Base-by-base conservation (phyloP, 129 eudicot genomes). In the Pulicaria dysenterica region DNA sequence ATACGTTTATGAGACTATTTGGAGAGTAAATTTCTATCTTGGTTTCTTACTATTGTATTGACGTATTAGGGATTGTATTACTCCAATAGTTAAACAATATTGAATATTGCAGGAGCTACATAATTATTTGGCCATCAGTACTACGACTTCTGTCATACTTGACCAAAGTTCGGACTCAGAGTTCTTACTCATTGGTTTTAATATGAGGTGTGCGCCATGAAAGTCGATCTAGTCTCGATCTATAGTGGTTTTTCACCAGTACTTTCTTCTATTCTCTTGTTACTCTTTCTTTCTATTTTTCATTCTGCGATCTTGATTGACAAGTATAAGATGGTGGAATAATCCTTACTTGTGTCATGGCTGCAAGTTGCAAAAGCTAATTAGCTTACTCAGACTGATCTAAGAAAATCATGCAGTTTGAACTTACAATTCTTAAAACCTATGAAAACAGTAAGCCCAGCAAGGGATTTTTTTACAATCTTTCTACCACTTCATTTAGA, bases 91-190 rank as follows among this genome's bases (percentile, higher is more conserved):
- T 58, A 55, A 58, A 51, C 19, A 8, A 57, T 77, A 64, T 24
- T 61, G 51, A 36, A 57, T 56, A 45, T 58, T 84, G 82, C 79
- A 93, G 98, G 98, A 93, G 76, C 78, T 93, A 49, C 77, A 70
- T 85, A 83, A 72, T 77, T 93, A 89, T 86, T 16, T 93, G 92
- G 72, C 76, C 16, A 74, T 87, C 82, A 89, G 82, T 79, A 87
- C 98, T 53, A 74, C 98, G 13, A 93, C 98, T 42, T 56, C 96
- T 55, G 79, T 93, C 64, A 67, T 93, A 13, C 90, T 93, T 83
- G 98, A 93, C 85, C 87, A 83, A 67, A 89, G 98, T 79, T 77
- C 90, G 73, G 96, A 93, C 58, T 90, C 84, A 4, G 98, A 93
- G 43, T 82, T 77, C 83, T 82, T 93, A 60, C 89, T 89, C 38